Base-by-base conservation (phyloP, 768 basidiomycete genomes). In the Phaeotremella skinneri region DNA sequence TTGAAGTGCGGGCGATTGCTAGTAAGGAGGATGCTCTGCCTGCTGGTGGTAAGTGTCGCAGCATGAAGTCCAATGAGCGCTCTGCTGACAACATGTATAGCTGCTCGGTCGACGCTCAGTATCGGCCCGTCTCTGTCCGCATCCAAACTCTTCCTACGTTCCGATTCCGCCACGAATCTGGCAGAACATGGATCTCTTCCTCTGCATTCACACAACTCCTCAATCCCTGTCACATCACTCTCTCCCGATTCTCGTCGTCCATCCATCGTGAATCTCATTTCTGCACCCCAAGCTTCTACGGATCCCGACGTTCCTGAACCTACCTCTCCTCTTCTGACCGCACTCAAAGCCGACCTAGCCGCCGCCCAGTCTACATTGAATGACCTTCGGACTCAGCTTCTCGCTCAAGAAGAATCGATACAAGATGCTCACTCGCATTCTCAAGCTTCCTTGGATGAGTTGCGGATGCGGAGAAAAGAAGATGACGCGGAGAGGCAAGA, bases 401-500 rank as follows among this genome's bases (percentile, higher is more conserved):
- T 43, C 14, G 57, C 66, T 17, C 70, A 68, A 48, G 69, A 75
- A 42, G 58, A 64, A 27, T 68, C 68, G n/a, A 68, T 72, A 17
- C 62, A 62, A 1, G 63, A 66, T 27, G 64, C 74, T 26, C 87
- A 84, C 67, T 79, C 82, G 31, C 78, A 80, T 26, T 81, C 96
- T n/a, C 86, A 89, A 70, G 73, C 76, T 20, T 87, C 91, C 67
- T 82, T 97, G 34, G 86, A 87, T 37, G 81, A 83, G 17, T 83
- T 87, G 50, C 84, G 91, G 26, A 83, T 82, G 48, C 81, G 82
- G 59, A 91, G 89, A 16, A 52, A 52, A 96, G 83, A 87, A 62
- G 94, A 98, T 73, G 94, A 99, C 67, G 80, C 81, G 2, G 82
- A 83, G 23, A 84, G 89, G 52, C 77, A 82, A 23, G 92, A 96